These are phyloP conservation scores for Penstemon barbatus DNA, from an alignment of 257 asterid genomes.

Conservation along the genomic window DNA sequence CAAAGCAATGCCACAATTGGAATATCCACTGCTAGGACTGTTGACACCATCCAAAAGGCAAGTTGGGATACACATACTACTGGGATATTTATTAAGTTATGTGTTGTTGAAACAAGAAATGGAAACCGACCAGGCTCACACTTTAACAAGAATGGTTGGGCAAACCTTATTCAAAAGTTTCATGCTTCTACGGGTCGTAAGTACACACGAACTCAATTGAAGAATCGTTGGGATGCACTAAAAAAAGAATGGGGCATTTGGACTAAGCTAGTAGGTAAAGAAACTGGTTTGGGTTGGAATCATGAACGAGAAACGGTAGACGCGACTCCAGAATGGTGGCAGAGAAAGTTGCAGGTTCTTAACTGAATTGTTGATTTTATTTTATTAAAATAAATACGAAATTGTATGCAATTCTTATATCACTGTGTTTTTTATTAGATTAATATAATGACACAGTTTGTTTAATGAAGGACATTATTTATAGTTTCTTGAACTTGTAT, in stretches of 20 bases:
- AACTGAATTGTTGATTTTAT: not conserved
- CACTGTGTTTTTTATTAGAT: too few relatives aligned
- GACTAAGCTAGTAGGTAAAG: not conserved
- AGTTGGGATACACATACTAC: not conserved
- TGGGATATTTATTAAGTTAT: not conserved
- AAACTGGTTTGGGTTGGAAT: not conserved
- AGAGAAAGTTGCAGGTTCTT: not conserved
- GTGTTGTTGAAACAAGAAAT: not conserved
- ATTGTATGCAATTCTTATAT: too few relatives aligned
- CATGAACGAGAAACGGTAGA: not conserved
- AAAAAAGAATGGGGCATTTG: not conserved
- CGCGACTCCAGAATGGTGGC: not conserved
- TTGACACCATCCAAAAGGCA: not conserved
- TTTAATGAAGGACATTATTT: too few relatives aligned
- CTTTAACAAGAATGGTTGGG: too few relatives aligned
- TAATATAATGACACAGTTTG: too few relatives aligned
- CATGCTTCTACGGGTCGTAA: not conserved
- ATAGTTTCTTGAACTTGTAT: too few relatives aligned
- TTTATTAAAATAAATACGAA: too few relatives aligned
- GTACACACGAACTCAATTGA: not conserved
- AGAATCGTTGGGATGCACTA: not conserved
- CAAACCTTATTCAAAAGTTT: not conserved
- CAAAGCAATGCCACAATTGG: not conserved
- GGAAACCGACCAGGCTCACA: not conserved
- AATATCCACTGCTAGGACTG: not conserved